Evolutionary conservation across 306 rosid genomes (phyloP).

Genomic region (Arachis stenosperma): DNA sequence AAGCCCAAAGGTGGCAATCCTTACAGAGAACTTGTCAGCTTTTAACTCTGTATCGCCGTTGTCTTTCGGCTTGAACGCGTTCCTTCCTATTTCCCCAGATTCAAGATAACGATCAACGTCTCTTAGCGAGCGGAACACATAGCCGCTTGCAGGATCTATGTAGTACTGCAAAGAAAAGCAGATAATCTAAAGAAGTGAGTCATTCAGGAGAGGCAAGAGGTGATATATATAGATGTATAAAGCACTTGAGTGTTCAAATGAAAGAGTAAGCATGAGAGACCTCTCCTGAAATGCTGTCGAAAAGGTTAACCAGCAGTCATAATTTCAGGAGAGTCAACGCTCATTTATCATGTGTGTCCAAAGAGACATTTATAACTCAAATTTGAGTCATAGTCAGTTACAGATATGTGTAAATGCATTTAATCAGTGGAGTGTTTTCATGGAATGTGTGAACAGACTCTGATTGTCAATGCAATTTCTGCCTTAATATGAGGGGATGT

Average conservation of each 20-base stretch:
- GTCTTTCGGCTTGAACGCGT: slow-evolving; percentile 39
- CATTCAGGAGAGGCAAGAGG: slow-evolving; percentile 6
- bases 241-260: slow-evolving; percentile 18
- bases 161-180: slow-evolving; percentile 56
- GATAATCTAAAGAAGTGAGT: slow-evolving; percentile 8
- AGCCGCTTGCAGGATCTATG: slow-evolving; percentile 68
- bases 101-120: slow-evolving; percentile 57
- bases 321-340: slow-evolving; percentile 15
- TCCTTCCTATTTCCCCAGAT: slow-evolving; percentile 56
- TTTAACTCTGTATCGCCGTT: slow-evolving; percentile 32
- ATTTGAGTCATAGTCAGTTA: not conserved
- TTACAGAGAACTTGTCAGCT: slow-evolving; percentile 47
- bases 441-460: slow-evolving; percentile 3
- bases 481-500: not conserved
- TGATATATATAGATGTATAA: slow-evolving; percentile 1
- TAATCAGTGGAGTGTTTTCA: slow-evolving; percentile 2
- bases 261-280: not conserved
- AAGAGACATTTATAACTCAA: not conserved
- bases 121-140: slow-evolving; percentile 57
- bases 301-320: not conserved
- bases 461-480: not conserved
- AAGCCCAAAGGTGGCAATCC: slow-evolving; percentile 33
- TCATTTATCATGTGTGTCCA: not conserved
- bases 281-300: not conserved
- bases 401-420: not conserved